These are phyloP conservation scores for Pichia gijzeniarum DNA, from an alignment of 805 yeast species.

Conservation along the genomic window DNA sequence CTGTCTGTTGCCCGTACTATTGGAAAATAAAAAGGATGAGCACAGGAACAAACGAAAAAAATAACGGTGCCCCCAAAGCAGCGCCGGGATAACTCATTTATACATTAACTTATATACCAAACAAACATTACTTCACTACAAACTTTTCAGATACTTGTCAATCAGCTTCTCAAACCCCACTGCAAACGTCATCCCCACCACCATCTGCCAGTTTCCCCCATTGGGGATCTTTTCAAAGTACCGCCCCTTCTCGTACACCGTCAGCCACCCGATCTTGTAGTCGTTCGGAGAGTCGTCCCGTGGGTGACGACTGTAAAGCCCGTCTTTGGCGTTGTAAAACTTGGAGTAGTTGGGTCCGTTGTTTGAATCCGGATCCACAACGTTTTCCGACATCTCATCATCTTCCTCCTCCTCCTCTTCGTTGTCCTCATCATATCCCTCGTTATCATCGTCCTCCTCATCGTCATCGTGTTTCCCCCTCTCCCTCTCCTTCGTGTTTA, in stretches of 20 bases:
- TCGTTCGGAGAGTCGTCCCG: conserved; percentile 58
- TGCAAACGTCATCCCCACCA: conserved; percentile 48
- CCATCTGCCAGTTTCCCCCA: conserved; percentile 49
- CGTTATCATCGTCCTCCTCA: conserved; percentile 9
- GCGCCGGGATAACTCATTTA: no score
- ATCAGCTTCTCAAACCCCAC: conserved; percentile 37
- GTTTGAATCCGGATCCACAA: neutral
- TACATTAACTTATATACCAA: no score
- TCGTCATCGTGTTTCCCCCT: neutral
- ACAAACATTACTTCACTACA: no score
- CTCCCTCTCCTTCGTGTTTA: neutral
- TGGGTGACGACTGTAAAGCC: conserved; percentile 42
- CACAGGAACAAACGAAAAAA: no score
- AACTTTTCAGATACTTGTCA: conserved; percentile 20
- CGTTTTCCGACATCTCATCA: conserved; percentile 9
- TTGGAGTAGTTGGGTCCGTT: conserved; percentile 1
- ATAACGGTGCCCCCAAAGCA: no score
- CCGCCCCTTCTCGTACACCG: conserved; percentile 44
- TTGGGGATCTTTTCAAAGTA: conserved; percentile 31
- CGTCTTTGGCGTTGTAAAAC: conserved; percentile 49
- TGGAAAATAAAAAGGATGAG: no score
- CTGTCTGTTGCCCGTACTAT: neutral
- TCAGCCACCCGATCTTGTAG: conserved; percentile 58
- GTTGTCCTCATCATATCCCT: conserved; percentile 16
- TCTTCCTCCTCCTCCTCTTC: conserved; percentile 16